Percentiles rank a stretch among this genome's conserved stretches.
Evolutionary conservation across 179 eudicot genomes (phyloP).

Genomic region (Spinacia oleracea): DNA sequence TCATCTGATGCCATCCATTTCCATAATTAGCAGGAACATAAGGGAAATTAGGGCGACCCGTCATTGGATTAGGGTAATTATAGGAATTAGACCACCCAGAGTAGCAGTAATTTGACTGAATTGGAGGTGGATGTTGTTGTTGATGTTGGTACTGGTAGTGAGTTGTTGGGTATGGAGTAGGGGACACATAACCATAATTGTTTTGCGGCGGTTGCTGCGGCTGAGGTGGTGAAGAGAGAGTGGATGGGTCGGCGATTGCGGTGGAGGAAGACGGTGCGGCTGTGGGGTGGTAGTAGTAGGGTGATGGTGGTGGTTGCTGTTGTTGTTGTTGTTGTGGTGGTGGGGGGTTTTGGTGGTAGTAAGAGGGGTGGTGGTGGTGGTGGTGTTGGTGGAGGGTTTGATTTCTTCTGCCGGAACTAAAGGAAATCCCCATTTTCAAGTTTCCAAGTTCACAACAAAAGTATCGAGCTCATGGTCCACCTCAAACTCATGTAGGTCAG

Average conservation of each 20-base stretch:
- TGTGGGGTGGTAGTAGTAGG: conserved; percentile 24
- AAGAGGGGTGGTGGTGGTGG: conserved; percentile 16
- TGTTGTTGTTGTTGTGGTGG: no score
- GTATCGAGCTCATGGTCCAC: no score
- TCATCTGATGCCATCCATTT: conserved; percentile 44
- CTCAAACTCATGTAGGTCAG: no score
- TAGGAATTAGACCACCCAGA: conserved; percentile 33
- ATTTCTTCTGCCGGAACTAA: conserved; percentile 26
- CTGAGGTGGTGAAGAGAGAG: background rate
- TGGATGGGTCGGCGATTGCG: background rate
- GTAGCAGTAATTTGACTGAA: conserved; percentile 26
- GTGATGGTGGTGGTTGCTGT: conserved; percentile 26
- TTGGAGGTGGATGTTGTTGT: conserved; percentile 17
- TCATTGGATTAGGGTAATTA: conserved; percentile 35
- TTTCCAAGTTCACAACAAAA: no score
- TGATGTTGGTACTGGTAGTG: background rate
- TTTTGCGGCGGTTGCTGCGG: conserved; percentile 11
- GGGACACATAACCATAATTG: conserved; percentile 11
- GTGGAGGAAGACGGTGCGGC: conserved; percentile 13
- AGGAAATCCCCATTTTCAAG: conserved; percentile 40
- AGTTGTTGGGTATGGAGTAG: conserved; percentile 17
- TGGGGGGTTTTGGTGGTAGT: conserved; percentile 23
- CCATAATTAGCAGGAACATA: conserved; percentile 30
- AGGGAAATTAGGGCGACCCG: conserved; percentile 33
- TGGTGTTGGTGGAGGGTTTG: conserved; percentile 18